Percentiles rank a stretch among this genome's conserved stretches.
Conservation (phyloP, 2,329 filamentous ascomycete genomes). For the Xylariaceae sp. region DNA sequence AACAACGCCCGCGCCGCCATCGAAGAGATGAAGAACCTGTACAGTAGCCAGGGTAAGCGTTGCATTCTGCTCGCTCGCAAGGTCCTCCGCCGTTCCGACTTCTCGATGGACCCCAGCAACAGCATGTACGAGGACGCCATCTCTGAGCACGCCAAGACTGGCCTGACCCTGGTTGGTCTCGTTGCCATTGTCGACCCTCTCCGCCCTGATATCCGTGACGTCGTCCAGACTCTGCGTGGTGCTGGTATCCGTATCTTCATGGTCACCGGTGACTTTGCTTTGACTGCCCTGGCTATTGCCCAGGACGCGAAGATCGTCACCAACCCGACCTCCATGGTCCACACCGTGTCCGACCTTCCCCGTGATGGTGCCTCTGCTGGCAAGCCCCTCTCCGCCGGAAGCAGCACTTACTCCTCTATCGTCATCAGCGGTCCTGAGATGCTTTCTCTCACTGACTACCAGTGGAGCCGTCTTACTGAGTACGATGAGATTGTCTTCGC, state of each 20-base stretch:
- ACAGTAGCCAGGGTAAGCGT: conserved; percentile 63
- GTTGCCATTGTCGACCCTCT: conserved; percentile 76
- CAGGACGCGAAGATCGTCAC: conserved; percentile 67
- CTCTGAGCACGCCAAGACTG: conserved; percentile 53
- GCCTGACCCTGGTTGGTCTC: conserved; percentile 66
- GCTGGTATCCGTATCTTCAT: conserved; percentile 75
- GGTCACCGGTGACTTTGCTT: conserved; percentile 74
- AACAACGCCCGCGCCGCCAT: conserved; percentile 41
- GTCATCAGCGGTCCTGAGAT: conserved; percentile 63
- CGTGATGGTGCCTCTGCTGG: conserved; percentile 28
- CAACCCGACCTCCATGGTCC: conserved; percentile 42
- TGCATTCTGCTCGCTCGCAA: conserved; percentile 64
- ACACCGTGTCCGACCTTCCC: conserved; percentile 49
- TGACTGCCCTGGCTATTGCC: conserved; percentile 70
- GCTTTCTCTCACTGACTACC: conserved; percentile 56
- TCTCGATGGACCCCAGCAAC: conserved; percentile 40
- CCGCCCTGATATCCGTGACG: conserved; percentile 63
- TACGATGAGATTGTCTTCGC: conserved; percentile 74
- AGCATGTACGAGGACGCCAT: conserved; percentile 53
- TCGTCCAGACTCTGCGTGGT: conserved; percentile 59
- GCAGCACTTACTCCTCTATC: conserved; percentile 43
- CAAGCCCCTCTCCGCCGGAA: conserved; percentile 20
- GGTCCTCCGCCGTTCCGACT: conserved; percentile 38
- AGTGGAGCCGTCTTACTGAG: conserved; percentile 60
- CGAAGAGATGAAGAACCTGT: conserved; percentile 59